Conservation (phyloP, 768 basidiomycete species). For the Kwoniella newhampshirensis region DNA sequence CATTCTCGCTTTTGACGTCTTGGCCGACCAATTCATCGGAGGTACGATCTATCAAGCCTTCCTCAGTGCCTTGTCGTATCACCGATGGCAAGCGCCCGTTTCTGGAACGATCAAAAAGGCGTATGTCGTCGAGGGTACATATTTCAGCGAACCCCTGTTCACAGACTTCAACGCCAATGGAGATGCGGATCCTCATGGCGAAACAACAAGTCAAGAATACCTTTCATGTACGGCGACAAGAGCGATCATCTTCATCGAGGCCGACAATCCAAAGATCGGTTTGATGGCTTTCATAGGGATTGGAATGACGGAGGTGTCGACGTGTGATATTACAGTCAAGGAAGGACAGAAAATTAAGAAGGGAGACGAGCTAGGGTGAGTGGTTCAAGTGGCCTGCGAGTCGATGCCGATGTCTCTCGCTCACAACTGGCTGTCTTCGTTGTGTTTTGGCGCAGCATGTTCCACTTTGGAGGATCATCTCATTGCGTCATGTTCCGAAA, state of each 20-base stretch:
- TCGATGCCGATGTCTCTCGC: neutral
- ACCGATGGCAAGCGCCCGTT: slow-evolving; percentile 67
- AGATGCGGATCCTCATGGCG: slow-evolving; percentile 43
- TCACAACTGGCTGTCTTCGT: neutral
- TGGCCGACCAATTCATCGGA: slow-evolving; percentile 57
- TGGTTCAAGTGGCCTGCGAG: neutral
- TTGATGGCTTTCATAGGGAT: slow-evolving; percentile 63
- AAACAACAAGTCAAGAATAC: slow-evolving; percentile 54
- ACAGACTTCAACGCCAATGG: slow-evolving; percentile 56
- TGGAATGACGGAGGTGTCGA: slow-evolving; percentile 67
- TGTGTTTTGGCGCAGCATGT: slow-evolving; percentile 35
- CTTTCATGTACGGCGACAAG: slow-evolving; percentile 59
- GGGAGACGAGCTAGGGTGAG: slow-evolving; percentile 61
- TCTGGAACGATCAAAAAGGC: slow-evolving; percentile 59
- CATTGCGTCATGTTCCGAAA: slow-evolving; percentile 58
- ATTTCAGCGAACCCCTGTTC: slow-evolving; percentile 51
- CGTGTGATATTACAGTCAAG: slow-evolving; percentile 60
- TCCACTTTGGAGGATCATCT: slow-evolving; percentile 67
- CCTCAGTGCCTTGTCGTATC: slow-evolving; percentile 61
- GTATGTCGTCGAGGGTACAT: slow-evolving; percentile 51
- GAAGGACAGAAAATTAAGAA: slow-evolving; percentile 57
- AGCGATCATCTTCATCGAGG: slow-evolving; percentile 61
- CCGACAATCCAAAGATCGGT: slow-evolving; percentile 60
- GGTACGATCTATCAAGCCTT: slow-evolving; percentile 62
- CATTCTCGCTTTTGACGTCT: slow-evolving; percentile 59